Evolutionary conservation across 805 yeast genomes (phyloP).

Genomic region (Candida ortonii): DNA sequence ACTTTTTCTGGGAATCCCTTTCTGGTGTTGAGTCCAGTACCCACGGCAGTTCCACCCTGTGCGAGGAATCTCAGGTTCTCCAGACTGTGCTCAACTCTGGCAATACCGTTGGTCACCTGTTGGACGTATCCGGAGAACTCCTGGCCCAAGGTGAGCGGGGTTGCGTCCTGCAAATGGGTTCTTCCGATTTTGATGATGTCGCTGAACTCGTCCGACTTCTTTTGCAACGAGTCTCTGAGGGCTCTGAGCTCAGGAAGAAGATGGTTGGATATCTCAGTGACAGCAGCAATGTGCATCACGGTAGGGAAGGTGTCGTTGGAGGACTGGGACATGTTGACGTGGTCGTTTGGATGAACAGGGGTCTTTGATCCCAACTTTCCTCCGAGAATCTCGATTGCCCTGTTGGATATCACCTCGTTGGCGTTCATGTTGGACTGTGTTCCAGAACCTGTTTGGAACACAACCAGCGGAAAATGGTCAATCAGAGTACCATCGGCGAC

Average conservation of each 20-base stretch:
- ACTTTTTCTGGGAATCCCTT: conserved; percentile 84
- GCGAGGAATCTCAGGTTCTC: conserved; percentile 81
- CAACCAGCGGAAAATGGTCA: conserved; percentile 96
- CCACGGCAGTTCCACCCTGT: conserved; percentile 99
- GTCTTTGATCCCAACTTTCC: conserved; percentile 88
- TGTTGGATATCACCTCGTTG: conserved; percentile 96
- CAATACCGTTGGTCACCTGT: conserved; percentile 88
- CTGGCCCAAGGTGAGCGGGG: conserved; percentile 96
- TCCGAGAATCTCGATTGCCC: conserved; percentile 95
- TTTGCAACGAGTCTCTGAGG: conserved; percentile 74
- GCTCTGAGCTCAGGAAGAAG: conserved; percentile 77
- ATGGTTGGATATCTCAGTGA: conserved; percentile 71
- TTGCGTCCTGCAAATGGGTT: conserved; percentile 98
- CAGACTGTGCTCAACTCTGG: conserved; percentile 73
- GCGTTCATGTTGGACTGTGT: conserved; percentile 99
- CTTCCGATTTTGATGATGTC: conserved; percentile 97
- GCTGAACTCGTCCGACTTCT: conserved; percentile 77
- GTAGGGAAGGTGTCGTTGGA: conserved; percentile 99
- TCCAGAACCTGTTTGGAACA: conserved; percentile 98
- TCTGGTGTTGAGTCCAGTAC: conserved; percentile 95
- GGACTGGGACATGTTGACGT: conserved; percentile 97
- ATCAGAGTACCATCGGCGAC: conserved; percentile 87
- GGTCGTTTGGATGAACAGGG: conserved; percentile 98
- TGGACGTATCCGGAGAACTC: conserved; percentile 96
- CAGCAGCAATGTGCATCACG: conserved; percentile 99